These are phyloP conservation scores for Exophiala viscosa DNA, from an alignment of 2,329 filamentous ascomycete species.

Conservation along the genomic window DNA sequence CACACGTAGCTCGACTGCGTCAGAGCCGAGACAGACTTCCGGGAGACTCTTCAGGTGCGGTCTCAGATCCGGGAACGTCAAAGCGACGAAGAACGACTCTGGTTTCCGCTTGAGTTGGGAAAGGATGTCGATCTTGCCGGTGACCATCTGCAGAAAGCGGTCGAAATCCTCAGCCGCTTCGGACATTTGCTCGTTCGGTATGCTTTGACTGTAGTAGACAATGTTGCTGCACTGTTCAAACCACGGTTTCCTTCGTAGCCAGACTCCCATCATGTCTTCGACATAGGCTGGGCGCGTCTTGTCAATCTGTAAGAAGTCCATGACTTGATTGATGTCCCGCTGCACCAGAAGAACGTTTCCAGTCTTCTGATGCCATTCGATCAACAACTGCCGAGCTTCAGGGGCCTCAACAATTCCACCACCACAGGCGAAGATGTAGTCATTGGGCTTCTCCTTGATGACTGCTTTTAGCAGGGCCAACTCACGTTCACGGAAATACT, in stretches of 20 bases:
- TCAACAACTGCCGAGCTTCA: conserved; percentile 71
- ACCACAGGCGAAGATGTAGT: conserved; percentile 86
- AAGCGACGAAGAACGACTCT: conserved; percentile 86
- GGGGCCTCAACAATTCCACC: conserved; percentile 87
- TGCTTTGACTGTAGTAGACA: conserved; percentile 79
- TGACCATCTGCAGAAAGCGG: conserved; percentile 68
- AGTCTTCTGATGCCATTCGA: conserved; percentile 67
- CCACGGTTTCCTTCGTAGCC: conserved; percentile 82
- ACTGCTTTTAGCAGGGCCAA: conserved; percentile 68
- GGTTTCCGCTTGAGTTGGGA: conserved; percentile 59
- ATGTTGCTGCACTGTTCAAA: conserved; percentile 92
- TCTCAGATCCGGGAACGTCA: conserved; percentile 75
- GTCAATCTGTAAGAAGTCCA: conserved; percentile 83
- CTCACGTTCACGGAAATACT: conserved; percentile 78
- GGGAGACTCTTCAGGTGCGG: conserved; percentile 63
- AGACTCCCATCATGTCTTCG: conserved; percentile 87
- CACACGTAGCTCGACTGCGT: conserved; percentile 91
- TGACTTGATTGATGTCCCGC: conserved; percentile 79
- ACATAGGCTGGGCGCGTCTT: conserved; percentile 89
- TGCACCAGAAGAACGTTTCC: conserved; percentile 85
- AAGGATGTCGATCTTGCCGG: conserved; percentile 56
- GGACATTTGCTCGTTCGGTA: conserved; percentile 49
- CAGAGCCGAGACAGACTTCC: conserved; percentile 73
- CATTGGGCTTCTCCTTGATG: conserved; percentile 68
- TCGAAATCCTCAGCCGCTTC: conserved; percentile 65